Percentiles rank a stretch among this genome's conserved stretches.
Evolutionary conservation across 768 basidiomycete genomes (phyloP).

Genomic region (Neoboletus subvelutipes): DNA sequence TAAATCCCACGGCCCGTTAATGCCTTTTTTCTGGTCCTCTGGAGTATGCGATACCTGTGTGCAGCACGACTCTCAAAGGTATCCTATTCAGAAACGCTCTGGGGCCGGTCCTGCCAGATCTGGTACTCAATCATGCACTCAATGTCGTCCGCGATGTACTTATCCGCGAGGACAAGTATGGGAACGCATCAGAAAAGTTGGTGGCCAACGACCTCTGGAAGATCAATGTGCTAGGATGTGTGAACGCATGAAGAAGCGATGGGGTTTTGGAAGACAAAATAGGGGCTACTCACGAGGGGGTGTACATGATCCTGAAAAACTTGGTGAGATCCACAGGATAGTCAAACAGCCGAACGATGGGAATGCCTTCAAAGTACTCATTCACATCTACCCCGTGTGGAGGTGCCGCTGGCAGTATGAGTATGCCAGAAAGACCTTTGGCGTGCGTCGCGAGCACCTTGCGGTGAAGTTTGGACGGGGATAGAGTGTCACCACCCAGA

Average conservation of each 20-base stretch:
- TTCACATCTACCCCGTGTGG: background rate
- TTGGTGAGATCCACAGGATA: background rate
- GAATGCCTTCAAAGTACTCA: background rate
- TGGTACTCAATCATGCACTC: conserved; percentile 5
- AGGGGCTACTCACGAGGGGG: background rate
- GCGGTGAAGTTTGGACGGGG: background rate
- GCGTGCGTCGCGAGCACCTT: background rate
- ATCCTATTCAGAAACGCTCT: background rate
- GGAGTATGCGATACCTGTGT: background rate
- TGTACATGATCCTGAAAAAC: conserved; percentile 1
- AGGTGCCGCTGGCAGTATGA: too few relatives aligned
- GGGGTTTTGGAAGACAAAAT: background rate
- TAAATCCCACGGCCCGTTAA: background rate
- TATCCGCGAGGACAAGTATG: background rate
- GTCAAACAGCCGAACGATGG: background rate
- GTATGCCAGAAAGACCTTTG: background rate
- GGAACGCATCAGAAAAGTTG: background rate
- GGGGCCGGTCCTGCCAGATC: background rate
- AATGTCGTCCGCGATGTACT: background rate
- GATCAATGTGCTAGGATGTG: background rate
- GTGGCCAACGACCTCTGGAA: background rate
- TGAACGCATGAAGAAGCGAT: background rate
- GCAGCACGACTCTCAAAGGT: background rate
- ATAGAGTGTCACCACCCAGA: background rate
- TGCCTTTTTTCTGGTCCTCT: background rate